A percentile compares a stretch with the other conserved stretches of the same genome.
Conservation (phyloP, 1,139 yeast species). For the Hanseniaspora sp. region DNA sequence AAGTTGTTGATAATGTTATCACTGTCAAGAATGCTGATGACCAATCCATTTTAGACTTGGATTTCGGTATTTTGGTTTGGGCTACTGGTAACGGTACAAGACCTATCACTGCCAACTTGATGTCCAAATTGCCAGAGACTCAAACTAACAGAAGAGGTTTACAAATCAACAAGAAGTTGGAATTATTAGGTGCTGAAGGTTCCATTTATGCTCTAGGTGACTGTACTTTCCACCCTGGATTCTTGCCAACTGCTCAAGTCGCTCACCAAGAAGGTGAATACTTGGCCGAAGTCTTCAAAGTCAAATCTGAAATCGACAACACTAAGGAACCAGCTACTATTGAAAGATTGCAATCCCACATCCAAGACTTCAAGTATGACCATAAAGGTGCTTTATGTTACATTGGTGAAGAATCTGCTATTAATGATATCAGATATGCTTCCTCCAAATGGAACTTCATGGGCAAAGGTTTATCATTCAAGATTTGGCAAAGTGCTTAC, state of each 20-base stretch:
- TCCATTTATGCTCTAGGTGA: conserved; percentile 80
- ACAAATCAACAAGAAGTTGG: conserved; percentile 68
- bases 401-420: conserved; percentile 84
- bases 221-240: conserved; percentile 77
- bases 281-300: conserved; percentile 61
- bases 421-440: conserved; percentile 84
- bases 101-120: conserved; percentile 57
- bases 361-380: conserved; percentile 47
- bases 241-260: conserved; percentile 94
- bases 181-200: conserved; percentile 73
- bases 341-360: conserved; percentile 31
- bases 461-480: conserved; percentile 80
- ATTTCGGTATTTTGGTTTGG: conserved; percentile 91
- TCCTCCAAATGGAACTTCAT: conserved; percentile 71
- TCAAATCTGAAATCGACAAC: conserved; percentile 56
- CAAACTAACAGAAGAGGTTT: conserved; percentile 82
- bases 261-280: conserved; percentile 90
- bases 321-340: conserved; percentile 31
- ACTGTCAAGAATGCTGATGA: conserved; percentile 57
- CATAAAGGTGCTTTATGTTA: conserved; percentile 70
- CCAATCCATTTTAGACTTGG: conserved; percentile 56
- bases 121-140: conserved; percentile 63
- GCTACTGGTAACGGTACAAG: conserved; percentile 95
- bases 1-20: conserved; percentile 59
- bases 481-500: conserved; percentile 92